phyloP scores from a whole-genome alignment of 169 alveolate species.

The Plasmodium knowlesi region DNA sequence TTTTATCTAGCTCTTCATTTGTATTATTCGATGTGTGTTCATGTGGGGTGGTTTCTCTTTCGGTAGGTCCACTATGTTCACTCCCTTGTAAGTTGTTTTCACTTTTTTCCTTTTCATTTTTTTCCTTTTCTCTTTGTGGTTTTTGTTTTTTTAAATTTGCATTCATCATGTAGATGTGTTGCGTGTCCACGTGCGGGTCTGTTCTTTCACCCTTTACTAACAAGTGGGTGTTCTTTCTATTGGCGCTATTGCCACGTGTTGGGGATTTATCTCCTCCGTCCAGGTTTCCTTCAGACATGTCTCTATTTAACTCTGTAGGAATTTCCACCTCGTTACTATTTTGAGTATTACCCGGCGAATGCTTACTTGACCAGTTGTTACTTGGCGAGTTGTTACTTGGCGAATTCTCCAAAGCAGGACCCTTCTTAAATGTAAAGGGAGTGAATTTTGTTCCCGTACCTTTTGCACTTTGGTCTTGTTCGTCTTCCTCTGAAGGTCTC shows the following conservation, averaged over 20 bases:
- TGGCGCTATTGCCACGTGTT: not conserved
- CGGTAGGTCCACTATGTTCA: not conserved
- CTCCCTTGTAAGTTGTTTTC: not conserved
- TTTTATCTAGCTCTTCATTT: not conserved
- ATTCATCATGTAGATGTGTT: constrained; percentile 2
- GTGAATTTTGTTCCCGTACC: too few relatives aligned
- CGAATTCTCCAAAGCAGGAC: not conserved
- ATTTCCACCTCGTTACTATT: not conserved
- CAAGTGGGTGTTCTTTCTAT: not conserved
- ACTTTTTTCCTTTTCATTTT: not conserved
- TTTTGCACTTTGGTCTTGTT: not conserved
- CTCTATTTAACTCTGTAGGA: not conserved
- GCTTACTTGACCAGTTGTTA: too few relatives aligned
- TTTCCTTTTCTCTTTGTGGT: not conserved
- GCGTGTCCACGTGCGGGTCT: not conserved
- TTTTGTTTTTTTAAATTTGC: not conserved
- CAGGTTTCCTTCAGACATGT: not conserved
- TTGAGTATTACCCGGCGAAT: not conserved
- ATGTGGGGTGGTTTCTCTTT: not conserved
- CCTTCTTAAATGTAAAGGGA: not conserved
- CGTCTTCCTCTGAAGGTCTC: not conserved
- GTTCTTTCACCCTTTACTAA: not conserved
- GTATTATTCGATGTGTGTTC: not conserved
- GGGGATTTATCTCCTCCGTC: not conserved
- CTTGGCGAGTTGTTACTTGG: too few relatives aligned